These are phyloP conservation scores for Nicotiana obtusifolia DNA, from an alignment of 257 asterid genomes.

Conservation along the genomic window DNA sequence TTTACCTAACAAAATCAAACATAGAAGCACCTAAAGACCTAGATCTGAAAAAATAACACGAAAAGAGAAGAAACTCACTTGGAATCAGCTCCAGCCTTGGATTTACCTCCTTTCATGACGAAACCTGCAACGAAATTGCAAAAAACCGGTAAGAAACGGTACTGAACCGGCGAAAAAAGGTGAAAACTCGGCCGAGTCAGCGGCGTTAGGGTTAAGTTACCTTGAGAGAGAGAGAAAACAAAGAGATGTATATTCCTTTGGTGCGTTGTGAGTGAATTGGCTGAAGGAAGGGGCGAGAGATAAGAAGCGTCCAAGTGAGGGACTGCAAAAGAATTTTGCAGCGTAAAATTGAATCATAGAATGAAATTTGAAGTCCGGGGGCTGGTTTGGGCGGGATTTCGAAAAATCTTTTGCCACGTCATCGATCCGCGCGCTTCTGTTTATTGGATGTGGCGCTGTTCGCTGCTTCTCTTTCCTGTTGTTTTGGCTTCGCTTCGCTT, in stretches of 20 bases:
- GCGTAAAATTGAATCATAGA: slow-evolving; percentile 22
- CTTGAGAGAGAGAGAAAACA: slow-evolving; percentile 30
- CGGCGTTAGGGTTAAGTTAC: slow-evolving; percentile 21
- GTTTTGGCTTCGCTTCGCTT: slow-evolving; percentile 22
- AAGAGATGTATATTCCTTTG: slow-evolving; percentile 24
- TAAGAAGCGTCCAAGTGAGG: slow-evolving; percentile 40
- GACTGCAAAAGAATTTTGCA: slow-evolving; percentile 27
- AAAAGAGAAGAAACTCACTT: slow-evolving; percentile 37
- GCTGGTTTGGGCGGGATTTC: slow-evolving; percentile 93
- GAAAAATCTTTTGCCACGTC: slow-evolving; percentile 43
- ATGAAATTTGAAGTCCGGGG: slow-evolving; percentile 74
- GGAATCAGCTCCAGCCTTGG: slow-evolving; percentile 55
- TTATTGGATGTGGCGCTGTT: slow-evolving; percentile 14
- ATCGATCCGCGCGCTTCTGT: slow-evolving; percentile 35
- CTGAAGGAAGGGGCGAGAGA: slow-evolving; percentile 40
- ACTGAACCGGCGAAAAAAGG: slow-evolving; percentile 24
- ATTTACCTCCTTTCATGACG: slow-evolving; percentile 71
- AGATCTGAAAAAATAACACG: slow-evolving; percentile 25
- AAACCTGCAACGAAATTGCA: slow-evolving; percentile 25
- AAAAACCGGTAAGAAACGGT: slow-evolving; percentile 40
- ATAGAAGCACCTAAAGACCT: not conserved
- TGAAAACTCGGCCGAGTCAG: slow-evolving; percentile 18
- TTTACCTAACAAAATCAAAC: not conserved
- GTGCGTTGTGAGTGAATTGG: slow-evolving; percentile 29
- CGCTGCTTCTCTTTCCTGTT: not conserved